Conservation (phyloP, 2,329 filamentous ascomycete genomes). For the Xylariaceae sp. region DNA sequence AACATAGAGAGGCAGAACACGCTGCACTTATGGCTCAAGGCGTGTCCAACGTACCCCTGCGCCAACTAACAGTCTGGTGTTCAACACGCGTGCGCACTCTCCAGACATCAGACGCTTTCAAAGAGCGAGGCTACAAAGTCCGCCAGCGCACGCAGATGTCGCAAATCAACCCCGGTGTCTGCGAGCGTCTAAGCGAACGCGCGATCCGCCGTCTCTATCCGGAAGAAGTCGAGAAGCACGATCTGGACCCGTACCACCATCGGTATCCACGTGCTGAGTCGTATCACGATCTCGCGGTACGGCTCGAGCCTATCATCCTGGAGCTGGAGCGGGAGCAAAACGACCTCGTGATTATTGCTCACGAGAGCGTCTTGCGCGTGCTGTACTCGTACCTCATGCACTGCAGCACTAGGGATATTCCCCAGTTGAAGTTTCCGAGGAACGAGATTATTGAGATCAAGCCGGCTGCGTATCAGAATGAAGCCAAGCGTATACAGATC, state of each 20-base stretch:
- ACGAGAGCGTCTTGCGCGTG: conserved; percentile 95
- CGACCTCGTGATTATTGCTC: conserved; percentile 95
- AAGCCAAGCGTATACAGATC: conserved; percentile 87
- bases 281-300: conserved; percentile 97
- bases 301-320: conserved; percentile 94
- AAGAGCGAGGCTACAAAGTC: conserved; percentile 76
- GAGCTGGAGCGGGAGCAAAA: conserved; percentile 96
- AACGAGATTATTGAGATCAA: conserved; percentile 99
- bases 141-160: conserved; percentile 94
- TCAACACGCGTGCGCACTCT: conserved; percentile 87
- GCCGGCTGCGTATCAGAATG: conserved; percentile 94
- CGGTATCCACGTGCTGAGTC: conserved; percentile 96
- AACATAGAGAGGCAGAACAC: conserved; percentile 80
- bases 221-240: conserved; percentile 89
- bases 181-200: conserved; percentile 85
- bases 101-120: conserved; percentile 82
- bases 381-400: conserved; percentile 98
- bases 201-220: conserved; percentile 80
- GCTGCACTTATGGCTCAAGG: conserved; percentile 66
- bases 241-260: conserved; percentile 93
- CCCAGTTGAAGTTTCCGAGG: conserved; percentile 86
- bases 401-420: conserved; percentile 92
- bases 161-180: conserved; percentile 93
- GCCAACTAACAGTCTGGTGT: conserved; percentile 88
- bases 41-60: conserved; percentile 65